Conservation (phyloP, 306 rosid species). For the Echinosophora koreensis region DNA sequence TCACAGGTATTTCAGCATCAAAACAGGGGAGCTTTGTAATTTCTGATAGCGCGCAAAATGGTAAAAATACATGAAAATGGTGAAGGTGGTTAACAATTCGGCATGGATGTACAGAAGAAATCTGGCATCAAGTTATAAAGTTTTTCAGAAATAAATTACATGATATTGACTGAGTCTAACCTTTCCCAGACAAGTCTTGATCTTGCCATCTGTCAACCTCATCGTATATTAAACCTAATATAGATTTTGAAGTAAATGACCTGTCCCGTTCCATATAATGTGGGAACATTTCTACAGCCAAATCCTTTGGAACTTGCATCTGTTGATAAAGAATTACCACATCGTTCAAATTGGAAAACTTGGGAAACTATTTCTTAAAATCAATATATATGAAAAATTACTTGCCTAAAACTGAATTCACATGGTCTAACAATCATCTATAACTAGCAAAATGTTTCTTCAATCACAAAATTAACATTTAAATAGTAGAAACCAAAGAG, state of each 20-base stretch:
- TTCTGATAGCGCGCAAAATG: constrained; percentile 50
- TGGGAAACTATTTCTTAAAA: not conserved
- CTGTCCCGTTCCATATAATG: constrained; percentile 70
- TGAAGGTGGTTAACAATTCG: not conserved
- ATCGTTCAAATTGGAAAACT: constrained; percentile 17
- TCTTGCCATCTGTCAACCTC: constrained; percentile 53
- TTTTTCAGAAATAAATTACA: not conserved
- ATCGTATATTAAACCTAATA: constrained; percentile 75
- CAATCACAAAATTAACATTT: not conserved
- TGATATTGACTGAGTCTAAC: constrained; percentile 43
- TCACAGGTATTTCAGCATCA: constrained; percentile 58
- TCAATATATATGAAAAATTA: not conserved
- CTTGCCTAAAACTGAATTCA: not conserved
- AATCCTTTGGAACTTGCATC: constrained; percentile 63
- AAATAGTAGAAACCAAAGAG: not conserved
- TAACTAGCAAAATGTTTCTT: not conserved
- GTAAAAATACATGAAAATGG: constrained; percentile 20
- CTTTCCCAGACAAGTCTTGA: constrained; percentile 46
- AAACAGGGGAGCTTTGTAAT: constrained; percentile 64
- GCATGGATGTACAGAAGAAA: not conserved
- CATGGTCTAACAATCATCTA: not conserved
- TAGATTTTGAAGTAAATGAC: constrained; percentile 63
- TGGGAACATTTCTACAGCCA: constrained; percentile 57
- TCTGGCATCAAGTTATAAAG: not conserved
- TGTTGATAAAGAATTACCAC: constrained; percentile 38